Percentiles rank a stretch among this genome's conserved stretches.
These are phyloP conservation scores for Cardamine occulta DNA, from an alignment of 345 rosid genomes.

Conservation along the genomic window DNA sequence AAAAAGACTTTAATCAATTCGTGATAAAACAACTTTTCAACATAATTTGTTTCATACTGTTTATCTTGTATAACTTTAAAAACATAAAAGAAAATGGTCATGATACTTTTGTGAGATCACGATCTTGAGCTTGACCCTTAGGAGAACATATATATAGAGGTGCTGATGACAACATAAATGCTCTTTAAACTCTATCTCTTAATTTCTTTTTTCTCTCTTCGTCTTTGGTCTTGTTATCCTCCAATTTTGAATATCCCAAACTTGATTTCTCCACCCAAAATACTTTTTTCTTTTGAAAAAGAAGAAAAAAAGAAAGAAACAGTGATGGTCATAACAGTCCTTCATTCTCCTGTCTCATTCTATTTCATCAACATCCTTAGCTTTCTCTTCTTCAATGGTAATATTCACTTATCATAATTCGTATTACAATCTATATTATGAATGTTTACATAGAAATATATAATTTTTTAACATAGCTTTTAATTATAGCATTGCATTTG, in stretches of 20 bases:
- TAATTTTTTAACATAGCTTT: neutral
- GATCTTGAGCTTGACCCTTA: conserved; percentile 35
- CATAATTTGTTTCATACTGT: neutral
- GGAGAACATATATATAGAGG: conserved; percentile 42
- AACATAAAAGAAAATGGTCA: conserved; percentile 22
- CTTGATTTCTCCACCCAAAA: conserved; percentile 34
- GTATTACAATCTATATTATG: neutral
- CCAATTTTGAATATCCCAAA: conserved; percentile 24
- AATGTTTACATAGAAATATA: neutral
- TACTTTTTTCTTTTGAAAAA: conserved; percentile 30
- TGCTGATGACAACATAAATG: conserved; percentile 29
- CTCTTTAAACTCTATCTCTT: conserved; percentile 35
- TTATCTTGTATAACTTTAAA: conserved; percentile 28
- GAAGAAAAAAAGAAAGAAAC: neutral
- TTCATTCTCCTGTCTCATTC: conserved; percentile 32
- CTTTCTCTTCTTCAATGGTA: conserved; percentile 41
- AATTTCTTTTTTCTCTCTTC: neutral
- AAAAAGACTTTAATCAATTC: conserved; percentile 19
- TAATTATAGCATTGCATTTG: conserved; percentile 24
- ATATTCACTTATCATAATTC: neutral
- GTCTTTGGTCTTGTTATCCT: conserved; percentile 26
- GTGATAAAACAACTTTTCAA: conserved; percentile 30
- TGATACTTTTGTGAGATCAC: conserved; percentile 28
- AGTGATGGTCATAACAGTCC: conserved; percentile 33
- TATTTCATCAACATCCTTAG: conserved; percentile 29